Evolutionary conservation across 2,329 filamentous ascomycete genomes (phyloP).

Genomic region (Trichoderma arundinaceum): DNA sequence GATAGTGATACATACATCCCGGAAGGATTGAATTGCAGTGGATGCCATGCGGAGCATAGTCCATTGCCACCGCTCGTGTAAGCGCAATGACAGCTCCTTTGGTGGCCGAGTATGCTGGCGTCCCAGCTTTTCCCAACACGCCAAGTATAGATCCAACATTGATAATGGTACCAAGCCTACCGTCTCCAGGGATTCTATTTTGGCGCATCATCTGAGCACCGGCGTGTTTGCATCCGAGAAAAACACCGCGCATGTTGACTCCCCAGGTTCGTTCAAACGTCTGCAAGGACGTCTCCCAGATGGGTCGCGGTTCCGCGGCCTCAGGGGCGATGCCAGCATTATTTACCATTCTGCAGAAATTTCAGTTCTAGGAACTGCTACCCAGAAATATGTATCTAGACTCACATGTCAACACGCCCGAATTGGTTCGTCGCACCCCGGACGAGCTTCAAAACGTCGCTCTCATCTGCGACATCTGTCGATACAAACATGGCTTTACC

Average conservation of each 20-base stretch:
- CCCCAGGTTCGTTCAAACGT: neutral
- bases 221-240: neutral
- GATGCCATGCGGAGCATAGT: neutral
- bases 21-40: neutral
- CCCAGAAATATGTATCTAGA: too few relatives aligned
- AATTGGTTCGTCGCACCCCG: neutral
- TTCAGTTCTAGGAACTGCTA: neutral
- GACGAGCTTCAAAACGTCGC: neutral
- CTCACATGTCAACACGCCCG: neutral
- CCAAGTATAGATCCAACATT: neutral
- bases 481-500: neutral
- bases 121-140: neutral
- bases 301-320: neutral
- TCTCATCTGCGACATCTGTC: neutral
- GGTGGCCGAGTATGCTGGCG: neutral
- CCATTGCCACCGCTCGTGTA: neutral
- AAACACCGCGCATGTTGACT: neutral
- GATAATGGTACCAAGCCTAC: neutral
- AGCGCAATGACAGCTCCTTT: neutral
- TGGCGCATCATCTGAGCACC: neutral
- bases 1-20: neutral
- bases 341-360: neutral
- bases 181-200: neutral
- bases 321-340: neutral
- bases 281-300: neutral